These are phyloP conservation scores for Xylaria sp. DNA, from an alignment of 2,329 filamentous ascomycete genomes.

Conservation along the genomic window DNA sequence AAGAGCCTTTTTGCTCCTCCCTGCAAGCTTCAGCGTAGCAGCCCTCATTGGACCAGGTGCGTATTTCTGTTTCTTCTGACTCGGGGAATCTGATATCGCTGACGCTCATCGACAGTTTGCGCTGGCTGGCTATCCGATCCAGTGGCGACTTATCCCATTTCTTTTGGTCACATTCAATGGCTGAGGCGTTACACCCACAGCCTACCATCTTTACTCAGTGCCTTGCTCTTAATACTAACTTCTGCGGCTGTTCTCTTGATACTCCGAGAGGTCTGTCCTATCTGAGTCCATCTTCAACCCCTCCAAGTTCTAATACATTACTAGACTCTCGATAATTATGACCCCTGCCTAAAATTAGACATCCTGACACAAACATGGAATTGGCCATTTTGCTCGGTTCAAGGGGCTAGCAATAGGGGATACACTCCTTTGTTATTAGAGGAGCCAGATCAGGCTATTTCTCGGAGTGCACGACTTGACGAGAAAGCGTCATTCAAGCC, in stretches of 20 bases:
- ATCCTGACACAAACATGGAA: neutral
- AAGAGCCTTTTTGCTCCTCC: neutral
- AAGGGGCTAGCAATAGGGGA: too few species aligned
- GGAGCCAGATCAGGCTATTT: neutral
- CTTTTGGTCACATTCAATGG: neutral
- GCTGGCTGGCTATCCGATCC: conserved; percentile 7
- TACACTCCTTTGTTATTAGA: neutral
- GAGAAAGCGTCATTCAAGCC: neutral
- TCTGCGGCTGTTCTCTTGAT: neutral
- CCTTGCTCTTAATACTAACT: neutral
- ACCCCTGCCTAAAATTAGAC: neutral
- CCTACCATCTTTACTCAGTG: conserved; percentile 5
- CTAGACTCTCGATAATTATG: conserved; percentile 1
- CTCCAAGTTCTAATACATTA: neutral
- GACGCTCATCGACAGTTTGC: neutral
- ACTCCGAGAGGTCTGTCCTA: neutral
- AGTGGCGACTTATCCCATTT: neutral
- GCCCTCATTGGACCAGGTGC: conserved; percentile 1
- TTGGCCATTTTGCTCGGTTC: neutral
- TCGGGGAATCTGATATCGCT: neutral
- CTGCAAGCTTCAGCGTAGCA: conserved; percentile 10
- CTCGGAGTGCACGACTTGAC: neutral
- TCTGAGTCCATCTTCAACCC: neutral
- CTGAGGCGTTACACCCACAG: neutral
- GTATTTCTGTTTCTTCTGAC: neutral